phyloP scores from a whole-genome alignment of 2,329 filamentous ascomycete species.

The Penicillium sp. region DNA sequence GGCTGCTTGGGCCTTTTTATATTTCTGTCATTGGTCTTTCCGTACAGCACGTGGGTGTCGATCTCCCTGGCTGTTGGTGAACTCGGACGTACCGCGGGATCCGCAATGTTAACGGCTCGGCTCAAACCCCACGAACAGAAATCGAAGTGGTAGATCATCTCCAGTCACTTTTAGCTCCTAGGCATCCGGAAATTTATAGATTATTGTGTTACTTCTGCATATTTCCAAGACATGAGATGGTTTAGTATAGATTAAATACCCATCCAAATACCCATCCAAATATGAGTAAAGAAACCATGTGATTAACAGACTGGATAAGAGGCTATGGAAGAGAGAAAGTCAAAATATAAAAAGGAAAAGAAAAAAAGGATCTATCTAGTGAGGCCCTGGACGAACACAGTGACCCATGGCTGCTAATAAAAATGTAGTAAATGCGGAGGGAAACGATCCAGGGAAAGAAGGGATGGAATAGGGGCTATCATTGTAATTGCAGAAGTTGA shows the following conservation, averaged over 20 bases:
- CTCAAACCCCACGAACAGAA: background rate
- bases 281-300: background rate
- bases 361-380: background rate
- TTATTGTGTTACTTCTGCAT: too few relatives aligned
- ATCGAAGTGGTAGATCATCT: background rate
- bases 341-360: background rate
- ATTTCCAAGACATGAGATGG: background rate
- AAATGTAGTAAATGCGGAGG: too few relatives aligned
- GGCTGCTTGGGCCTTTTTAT: background rate
- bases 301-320: background rate
- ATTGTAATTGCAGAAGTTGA: background rate
- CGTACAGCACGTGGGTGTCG: background rate
- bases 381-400: background rate
- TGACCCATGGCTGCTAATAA: background rate
- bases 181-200: too few relatives aligned
- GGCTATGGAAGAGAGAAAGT: background rate
- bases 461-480: too few relatives aligned
- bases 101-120: background rate
- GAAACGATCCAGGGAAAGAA: background rate
- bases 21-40: background rate
- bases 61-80: background rate
- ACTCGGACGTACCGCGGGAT: background rate
- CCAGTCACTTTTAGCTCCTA: too few relatives aligned
- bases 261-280: background rate
- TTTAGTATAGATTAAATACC: background rate